Percentiles rank a stretch among this genome's conserved stretches.
phyloP scores from a whole-genome alignment of 2,329 filamentous ascomycete species.

The Phoma sp. region DNA sequence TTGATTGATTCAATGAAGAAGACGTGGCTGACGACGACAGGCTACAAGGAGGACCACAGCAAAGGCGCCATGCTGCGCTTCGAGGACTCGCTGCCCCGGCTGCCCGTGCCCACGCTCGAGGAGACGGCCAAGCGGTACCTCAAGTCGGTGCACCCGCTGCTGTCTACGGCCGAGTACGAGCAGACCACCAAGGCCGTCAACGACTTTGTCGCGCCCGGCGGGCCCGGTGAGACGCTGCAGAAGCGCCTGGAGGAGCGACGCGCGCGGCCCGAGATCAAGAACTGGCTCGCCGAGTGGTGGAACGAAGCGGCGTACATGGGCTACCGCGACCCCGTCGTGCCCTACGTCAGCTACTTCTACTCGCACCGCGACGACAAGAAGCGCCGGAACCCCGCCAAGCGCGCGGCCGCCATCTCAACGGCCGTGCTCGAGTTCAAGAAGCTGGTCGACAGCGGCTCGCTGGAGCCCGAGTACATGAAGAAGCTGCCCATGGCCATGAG shows the following conservation, averaged over 20 bases:
- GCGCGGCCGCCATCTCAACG: slow-evolving; percentile 87
- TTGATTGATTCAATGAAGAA: not conserved
- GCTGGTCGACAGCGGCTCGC: slow-evolving; percentile 78
- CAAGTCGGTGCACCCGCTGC: slow-evolving; percentile 77
- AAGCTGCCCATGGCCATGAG: slow-evolving; percentile 97
- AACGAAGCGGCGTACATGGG: slow-evolving; percentile 90
- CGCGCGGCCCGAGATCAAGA: slow-evolving; percentile 80
- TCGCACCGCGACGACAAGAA: slow-evolving; percentile 93
- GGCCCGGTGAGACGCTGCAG: slow-evolving; percentile 82
- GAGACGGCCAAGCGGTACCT: slow-evolving; percentile 83
- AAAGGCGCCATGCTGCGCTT: slow-evolving; percentile 84
- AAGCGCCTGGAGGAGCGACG: slow-evolving; percentile 81
- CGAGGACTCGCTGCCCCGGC: slow-evolving; percentile 80
- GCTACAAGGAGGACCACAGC: slow-evolving; percentile 79
- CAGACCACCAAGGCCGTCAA: slow-evolving; percentile 81
- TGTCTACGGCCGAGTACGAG: slow-evolving; percentile 72
- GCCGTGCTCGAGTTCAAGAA: slow-evolving; percentile 92
- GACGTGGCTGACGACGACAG: slow-evolving; percentile 50
- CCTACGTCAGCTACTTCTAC: slow-evolving; percentile 99
- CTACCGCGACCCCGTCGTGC: slow-evolving; percentile 94
- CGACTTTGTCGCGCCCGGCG: slow-evolving; percentile 87
- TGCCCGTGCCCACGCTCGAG: slow-evolving; percentile 82
- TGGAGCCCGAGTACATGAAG: slow-evolving; percentile 99
- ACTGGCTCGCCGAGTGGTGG: slow-evolving; percentile 99
- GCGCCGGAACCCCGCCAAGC: slow-evolving; percentile 86